phyloP scores from a whole-genome alignment of 169 alveolate genomes.

The Besnoitia besnoiti region DNA sequence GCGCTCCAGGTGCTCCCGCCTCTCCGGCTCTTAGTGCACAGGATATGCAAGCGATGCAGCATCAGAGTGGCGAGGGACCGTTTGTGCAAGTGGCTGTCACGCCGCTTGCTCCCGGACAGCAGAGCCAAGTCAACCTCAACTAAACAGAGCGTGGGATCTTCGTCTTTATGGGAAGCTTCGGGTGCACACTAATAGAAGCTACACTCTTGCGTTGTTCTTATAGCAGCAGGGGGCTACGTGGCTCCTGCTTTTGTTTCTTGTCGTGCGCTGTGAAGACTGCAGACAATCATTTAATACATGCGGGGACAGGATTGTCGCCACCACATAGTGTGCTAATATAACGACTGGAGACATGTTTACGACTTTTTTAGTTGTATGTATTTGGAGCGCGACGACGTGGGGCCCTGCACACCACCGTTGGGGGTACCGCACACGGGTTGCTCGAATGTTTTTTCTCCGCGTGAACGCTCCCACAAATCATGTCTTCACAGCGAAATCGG shows the following conservation, averaged over 20 bases:
- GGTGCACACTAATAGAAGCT: neutral
- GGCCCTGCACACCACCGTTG: neutral
- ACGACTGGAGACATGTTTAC: neutral
- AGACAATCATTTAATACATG: neutral
- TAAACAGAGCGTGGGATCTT: neutral
- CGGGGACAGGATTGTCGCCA: neutral
- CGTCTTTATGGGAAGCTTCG: neutral
- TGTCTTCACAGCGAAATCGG: neutral
- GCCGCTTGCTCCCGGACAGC: constrained; percentile 63
- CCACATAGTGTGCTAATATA: neutral
- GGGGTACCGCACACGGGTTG: neutral
- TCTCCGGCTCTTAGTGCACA: neutral
- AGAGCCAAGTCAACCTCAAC: constrained; percentile 56
- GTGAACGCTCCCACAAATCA: neutral
- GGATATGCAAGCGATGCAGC: neutral
- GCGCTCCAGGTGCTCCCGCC: neutral
- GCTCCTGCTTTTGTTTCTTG: neutral
- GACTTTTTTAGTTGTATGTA: neutral
- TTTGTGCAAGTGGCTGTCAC: constrained; percentile 63
- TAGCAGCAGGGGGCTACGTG: no score
- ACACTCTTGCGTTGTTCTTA: neutral
- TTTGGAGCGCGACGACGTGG: neutral
- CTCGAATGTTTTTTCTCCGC: neutral
- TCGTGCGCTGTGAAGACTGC: neutral
- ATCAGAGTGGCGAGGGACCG: constrained; percentile 56